Conservation (phyloP, 352 stramenopile species). For the Albugo candida region DNA sequence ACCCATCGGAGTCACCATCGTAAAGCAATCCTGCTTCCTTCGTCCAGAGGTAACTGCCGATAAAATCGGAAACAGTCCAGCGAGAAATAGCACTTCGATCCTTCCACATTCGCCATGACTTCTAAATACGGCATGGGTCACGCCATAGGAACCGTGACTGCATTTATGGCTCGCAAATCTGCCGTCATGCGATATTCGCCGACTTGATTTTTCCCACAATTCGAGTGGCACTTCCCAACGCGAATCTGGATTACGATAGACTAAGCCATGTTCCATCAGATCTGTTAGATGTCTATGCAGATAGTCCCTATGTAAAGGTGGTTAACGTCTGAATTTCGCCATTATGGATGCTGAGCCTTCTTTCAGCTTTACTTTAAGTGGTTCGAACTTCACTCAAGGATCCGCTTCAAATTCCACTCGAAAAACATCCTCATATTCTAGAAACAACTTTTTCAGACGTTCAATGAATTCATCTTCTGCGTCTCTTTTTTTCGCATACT, state of each 20-base stretch:
- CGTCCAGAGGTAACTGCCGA: slow-evolving; percentile 8
- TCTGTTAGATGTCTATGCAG: slow-evolving; percentile 2
- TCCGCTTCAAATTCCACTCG: slow-evolving; percentile 4
- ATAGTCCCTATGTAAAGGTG: slow-evolving; percentile 4
- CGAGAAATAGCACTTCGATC: slow-evolving; percentile 4
- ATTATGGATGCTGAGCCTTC: slow-evolving; percentile 6
- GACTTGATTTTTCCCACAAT: slow-evolving; percentile 9
- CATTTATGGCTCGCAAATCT: slow-evolving; percentile 8
- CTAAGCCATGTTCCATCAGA: slow-evolving; percentile 1
- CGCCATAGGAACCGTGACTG: slow-evolving; percentile 6
- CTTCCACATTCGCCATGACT: slow-evolving; percentile 6
- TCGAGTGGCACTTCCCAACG: slow-evolving; percentile 5
- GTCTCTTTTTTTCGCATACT: too few relatives aligned
- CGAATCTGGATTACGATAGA: slow-evolving; percentile 3
- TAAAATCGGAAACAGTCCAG: slow-evolving; percentile 8
- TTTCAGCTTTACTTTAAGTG: slow-evolving; percentile 8
- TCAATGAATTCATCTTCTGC: too few relatives aligned
- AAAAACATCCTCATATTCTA: slow-evolving; percentile 1
- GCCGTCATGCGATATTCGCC: slow-evolving; percentile 6
- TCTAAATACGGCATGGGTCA: slow-evolving; percentile 12
- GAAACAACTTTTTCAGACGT: too few relatives aligned
- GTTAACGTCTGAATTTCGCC: slow-evolving; percentile 2
- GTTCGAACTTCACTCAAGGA: slow-evolving; percentile 4
- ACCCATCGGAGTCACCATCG: slow-evolving; percentile 8
- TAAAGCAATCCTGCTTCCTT: slow-evolving; percentile 5